Evolutionary conservation across 2,329 filamentous ascomycete species (phyloP), one percentile per base, ranked within the genome.

Genomic region (Colletotrichum sp.): DNA sequence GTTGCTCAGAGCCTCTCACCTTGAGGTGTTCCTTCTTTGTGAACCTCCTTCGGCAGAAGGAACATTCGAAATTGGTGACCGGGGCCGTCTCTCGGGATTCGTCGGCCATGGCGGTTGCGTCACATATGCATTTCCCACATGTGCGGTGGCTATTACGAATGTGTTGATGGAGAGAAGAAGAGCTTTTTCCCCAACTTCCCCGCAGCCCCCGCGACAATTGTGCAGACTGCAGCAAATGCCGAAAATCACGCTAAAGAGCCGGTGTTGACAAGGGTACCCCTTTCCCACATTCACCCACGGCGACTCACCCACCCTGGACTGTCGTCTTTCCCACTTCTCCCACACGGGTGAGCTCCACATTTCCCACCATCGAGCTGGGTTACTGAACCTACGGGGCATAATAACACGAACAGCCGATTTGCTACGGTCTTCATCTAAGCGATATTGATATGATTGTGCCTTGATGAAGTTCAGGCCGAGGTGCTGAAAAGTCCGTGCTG

Each of bases 1-100:
- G 12, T 25, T 55, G 27, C n/a, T 32, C 1, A 32, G 27, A 36
- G 29, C n/a, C 29, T 30, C 32, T 32, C 29, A 69, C 67, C 55
- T 69, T 69, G n/a, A 69, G 67, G 39, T 69, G 67, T 25, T 69
- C 67, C 7, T 69, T 69, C 55, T 69, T 69, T 12, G 67, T 69
- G 55, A 69, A 69, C 32, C 55, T 36, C 67, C 67, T 55, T 8
- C 55, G 52, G 25, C 67, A 69, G 22, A 61, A 69, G 32, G 29
- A 52, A 44, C 67, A 69, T 22, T 61, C 67, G 27, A 69, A 69
- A 29, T 69, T 62, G 25, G 55, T 30, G 13, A 19, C 65, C 15
- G 52, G 16, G 30, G 25, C 34, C 15, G 30, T 36, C 11, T 61
- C 67, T 32, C 49, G 32, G 25, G 67, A 16, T 69, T 69, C 67